These are phyloP conservation scores for Lanmaoa pseudosensibilis DNA, from an alignment of 768 basidiomycete genomes.

Conservation along the genomic window DNA sequence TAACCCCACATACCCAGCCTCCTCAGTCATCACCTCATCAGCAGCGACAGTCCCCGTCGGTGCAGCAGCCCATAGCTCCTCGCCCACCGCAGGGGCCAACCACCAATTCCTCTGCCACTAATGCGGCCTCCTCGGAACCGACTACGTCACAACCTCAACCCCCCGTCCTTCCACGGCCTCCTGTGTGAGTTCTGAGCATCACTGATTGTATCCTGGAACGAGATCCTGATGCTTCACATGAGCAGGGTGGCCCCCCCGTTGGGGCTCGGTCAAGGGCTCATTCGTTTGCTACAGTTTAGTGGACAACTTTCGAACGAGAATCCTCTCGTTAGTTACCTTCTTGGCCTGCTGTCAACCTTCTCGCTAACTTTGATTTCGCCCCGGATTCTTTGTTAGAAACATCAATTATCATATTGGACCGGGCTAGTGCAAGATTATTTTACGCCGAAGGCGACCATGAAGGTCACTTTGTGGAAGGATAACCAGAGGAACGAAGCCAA, in stretches of 20 bases:
- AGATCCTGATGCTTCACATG: conserved; percentile 19
- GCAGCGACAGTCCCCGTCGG: conserved; percentile 35
- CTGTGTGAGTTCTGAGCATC: conserved; percentile 30
- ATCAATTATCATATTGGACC: conserved; percentile 67
- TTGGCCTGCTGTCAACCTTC: not conserved
- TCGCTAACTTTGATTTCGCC: conserved; percentile 5
- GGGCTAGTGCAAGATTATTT: conserved; percentile 68
- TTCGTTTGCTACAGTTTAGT: conserved; percentile 70
- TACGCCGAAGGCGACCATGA: conserved; percentile 67
- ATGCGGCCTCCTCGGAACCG: conserved; percentile 29
- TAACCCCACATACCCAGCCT: conserved; percentile 36
- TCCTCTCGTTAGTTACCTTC: conserved; percentile 38
- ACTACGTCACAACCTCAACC: conserved; percentile 36
- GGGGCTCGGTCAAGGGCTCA: conserved; percentile 62
- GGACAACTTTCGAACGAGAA: conserved; percentile 58
- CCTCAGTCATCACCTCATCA: conserved; percentile 35
- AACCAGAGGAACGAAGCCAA: conserved; percentile 78
- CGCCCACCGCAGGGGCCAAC: conserved; percentile 34
- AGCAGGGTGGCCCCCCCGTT: conserved; percentile 37
- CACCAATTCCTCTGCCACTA: conserved; percentile 24
- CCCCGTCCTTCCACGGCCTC: conserved; percentile 27
- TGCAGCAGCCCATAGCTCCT: conserved; percentile 39
- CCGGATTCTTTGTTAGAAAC: conserved; percentile 43
- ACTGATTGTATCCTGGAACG: not conserved
- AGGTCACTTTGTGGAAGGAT: conserved; percentile 86